These are phyloP conservation scores for Camelina hispida DNA, from an alignment of 345 rosid species.

Conservation along the genomic window DNA sequence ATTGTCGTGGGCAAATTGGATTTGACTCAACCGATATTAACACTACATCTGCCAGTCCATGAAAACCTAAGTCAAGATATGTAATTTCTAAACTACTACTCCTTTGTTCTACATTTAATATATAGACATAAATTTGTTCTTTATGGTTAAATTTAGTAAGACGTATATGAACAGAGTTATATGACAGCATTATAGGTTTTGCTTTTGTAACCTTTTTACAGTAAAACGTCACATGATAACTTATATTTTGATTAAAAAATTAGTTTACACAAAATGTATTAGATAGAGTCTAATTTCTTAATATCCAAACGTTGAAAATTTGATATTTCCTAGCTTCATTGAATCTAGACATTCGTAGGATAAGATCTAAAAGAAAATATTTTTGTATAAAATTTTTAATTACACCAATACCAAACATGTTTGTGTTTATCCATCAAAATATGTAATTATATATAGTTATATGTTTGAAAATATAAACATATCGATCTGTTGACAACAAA, in stretches of 20 bases:
- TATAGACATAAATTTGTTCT: background rate
- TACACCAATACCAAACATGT: slow-evolving; percentile 19
- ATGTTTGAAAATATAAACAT: background rate
- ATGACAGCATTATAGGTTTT: background rate
- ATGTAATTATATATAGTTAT: background rate
- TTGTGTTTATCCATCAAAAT: slow-evolving; percentile 24
- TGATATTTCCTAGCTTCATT: background rate
- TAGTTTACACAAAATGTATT: background rate
- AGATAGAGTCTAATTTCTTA: background rate
- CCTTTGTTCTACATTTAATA: background rate
- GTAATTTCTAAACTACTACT: background rate
- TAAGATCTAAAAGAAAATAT: background rate
- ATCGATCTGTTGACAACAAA: background rate
- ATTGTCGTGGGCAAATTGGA: slow-evolving; percentile 4
- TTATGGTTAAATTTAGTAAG: background rate
- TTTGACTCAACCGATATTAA: slow-evolving; percentile 25
- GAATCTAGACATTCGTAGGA: background rate
- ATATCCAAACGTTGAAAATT: background rate
- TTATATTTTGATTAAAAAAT: background rate
- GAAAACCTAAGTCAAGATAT: slow-evolving; percentile 16
- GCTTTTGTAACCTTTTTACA: background rate
- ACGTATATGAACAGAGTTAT: background rate
- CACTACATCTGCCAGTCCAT: slow-evolving; percentile 10
- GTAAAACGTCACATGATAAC: background rate
- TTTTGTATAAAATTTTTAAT: background rate